Percentiles rank a stretch among this genome's conserved stretches.
These are phyloP conservation scores for Chlamydomonas reinhardtii DNA, from an alignment of 163 green algal genomes.

Conservation along the genomic window DNA sequence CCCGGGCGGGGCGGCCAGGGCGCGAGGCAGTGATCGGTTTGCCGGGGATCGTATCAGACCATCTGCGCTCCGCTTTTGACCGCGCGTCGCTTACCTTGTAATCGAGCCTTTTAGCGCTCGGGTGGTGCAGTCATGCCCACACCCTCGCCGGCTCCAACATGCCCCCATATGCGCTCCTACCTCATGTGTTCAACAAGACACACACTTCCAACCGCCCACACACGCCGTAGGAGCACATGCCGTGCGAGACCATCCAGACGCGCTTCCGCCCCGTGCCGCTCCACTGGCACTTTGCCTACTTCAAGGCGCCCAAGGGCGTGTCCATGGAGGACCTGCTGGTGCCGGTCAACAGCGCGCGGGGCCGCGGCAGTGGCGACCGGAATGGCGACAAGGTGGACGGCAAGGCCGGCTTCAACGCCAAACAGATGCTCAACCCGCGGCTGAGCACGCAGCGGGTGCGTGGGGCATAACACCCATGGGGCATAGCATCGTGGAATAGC, in stretches of 20 bases:
- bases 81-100: too few relatives aligned
- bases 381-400: neutral
- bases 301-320: slow-evolving; percentile 56
- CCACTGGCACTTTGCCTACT: slow-evolving; percentile 90
- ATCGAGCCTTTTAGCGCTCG: too few relatives aligned
- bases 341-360: neutral
- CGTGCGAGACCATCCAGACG: slow-evolving; percentile 87
- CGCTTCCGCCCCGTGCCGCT: slow-evolving; percentile 91
- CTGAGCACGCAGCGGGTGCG: slow-evolving; percentile 54
- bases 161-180: too few relatives aligned
- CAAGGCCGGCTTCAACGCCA: slow-evolving; percentile 3
- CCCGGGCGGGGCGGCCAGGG: too few relatives aligned
- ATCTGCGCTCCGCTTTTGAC: too few relatives aligned
- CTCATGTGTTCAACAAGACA: too few relatives aligned
- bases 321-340: slow-evolving; percentile 71
- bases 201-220: neutral
- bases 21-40: too few relatives aligned
- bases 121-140: too few relatives aligned
- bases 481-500: slow-evolving; percentile 18
- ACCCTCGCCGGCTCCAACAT: too few relatives aligned
- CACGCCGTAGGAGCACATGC: slow-evolving; percentile 80
- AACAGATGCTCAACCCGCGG: slow-evolving; percentile 67
- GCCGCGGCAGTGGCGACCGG: too few relatives aligned
- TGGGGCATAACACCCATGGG: neutral
- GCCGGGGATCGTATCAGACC: too few relatives aligned